Percentiles rank a stretch among this genome's conserved stretches.
Evolutionary conservation across 192 early-diverging fungal species (phyloP).

Genomic region (Funneliformis geosporum): DNA sequence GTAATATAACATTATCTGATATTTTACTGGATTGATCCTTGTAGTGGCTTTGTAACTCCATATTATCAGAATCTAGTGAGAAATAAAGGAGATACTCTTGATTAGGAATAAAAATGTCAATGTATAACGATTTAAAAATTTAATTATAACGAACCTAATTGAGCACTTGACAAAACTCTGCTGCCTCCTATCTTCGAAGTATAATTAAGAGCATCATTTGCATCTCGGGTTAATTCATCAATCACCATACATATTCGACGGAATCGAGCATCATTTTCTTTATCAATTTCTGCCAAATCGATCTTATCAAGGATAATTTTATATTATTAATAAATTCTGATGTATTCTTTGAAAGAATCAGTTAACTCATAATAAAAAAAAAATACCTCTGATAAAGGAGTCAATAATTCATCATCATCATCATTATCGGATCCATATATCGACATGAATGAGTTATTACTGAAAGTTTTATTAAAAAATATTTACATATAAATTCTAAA

Average conservation of each 20-base stretch:
- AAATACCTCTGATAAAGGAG: slow-evolving; percentile 27
- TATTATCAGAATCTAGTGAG: neutral
- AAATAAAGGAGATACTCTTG: too few species aligned
- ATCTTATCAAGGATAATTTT: neutral
- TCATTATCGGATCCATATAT: neutral
- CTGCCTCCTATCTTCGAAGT: slow-evolving; percentile 11
- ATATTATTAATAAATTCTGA: neutral
- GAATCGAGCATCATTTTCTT: slow-evolving; percentile 29
- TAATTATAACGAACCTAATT: slow-evolving; percentile 16
- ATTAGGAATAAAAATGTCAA: neutral
- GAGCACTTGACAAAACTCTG: slow-evolving; percentile 17
- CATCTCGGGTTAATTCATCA: slow-evolving; percentile 1
- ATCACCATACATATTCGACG: slow-evolving; percentile 9
- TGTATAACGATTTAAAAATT: neutral
- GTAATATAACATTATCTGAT: too few species aligned
- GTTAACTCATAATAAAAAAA: neutral
- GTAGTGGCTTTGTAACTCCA: neutral
- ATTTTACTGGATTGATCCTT: neutral
- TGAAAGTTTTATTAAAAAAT: neutral
- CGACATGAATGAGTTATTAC: slow-evolving; percentile 22
- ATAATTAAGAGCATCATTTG: slow-evolving; percentile 11
- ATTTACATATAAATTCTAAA: neutral
- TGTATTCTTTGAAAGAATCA: neutral
- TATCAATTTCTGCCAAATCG: slow-evolving; percentile 4
- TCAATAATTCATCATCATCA: slow-evolving; percentile 9